A percentile compares a stretch with the other conserved stretches of the same genome.
phyloP scores from a whole-genome alignment of 2,329 filamentous ascomycete species.

The Septoria petroselini region DNA sequence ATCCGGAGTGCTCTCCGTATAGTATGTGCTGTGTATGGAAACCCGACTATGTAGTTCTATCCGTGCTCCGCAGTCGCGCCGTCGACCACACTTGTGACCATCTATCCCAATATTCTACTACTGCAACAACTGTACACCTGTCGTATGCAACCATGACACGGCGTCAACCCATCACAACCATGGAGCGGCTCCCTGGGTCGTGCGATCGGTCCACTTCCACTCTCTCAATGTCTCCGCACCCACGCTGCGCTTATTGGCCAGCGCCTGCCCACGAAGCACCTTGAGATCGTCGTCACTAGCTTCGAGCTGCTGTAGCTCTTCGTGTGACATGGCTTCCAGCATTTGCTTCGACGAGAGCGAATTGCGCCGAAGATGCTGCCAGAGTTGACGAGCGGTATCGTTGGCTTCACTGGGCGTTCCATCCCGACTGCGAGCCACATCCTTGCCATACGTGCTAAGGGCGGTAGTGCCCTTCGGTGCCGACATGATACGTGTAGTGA shows the following conservation, averaged over 20 bases:
- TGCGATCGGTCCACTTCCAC: conserved; percentile 35
- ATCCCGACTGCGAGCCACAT: conserved; percentile 1
- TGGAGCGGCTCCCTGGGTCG: conserved; percentile 24
- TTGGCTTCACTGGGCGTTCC: conserved; percentile 11
- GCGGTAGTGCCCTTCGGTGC: conserved; percentile 19
- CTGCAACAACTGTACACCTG: neutral
- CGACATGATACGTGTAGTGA: conserved; percentile 16
- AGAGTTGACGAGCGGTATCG: conserved; percentile 39
- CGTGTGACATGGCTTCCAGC: conserved; percentile 24
- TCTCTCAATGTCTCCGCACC: conserved; percentile 43
- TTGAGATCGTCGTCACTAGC: conserved; percentile 28
- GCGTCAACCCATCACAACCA: conserved; percentile 33
- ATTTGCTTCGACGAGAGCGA: conserved; percentile 31
- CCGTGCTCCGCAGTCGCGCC: no score
- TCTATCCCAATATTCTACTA: neutral
- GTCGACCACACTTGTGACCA: neutral
- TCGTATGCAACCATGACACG: no score
- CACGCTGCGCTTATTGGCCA: conserved; percentile 43
- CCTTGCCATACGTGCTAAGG: neutral
- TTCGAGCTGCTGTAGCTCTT: conserved; percentile 29
- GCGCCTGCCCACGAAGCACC: conserved; percentile 36
- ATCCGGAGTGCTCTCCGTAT: no score
- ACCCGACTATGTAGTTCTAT: no score
- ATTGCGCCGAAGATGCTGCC: conserved; percentile 40
- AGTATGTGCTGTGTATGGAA: no score